These are phyloP conservation scores for Podila verticillata DNA, from an alignment of 192 early-diverging fungal genomes.

Conservation along the genomic window DNA sequence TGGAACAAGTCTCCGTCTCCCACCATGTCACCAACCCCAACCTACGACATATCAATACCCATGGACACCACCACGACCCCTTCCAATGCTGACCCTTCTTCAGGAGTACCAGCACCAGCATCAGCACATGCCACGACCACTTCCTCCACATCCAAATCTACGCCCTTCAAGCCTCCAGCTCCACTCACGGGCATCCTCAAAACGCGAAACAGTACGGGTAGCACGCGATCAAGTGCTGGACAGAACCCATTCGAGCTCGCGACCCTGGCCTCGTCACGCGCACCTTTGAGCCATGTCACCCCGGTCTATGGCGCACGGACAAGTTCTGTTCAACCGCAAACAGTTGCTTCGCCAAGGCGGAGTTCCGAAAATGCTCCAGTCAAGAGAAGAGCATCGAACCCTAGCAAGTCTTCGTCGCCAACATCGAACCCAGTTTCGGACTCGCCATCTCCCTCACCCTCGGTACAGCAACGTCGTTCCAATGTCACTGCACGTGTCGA, in stretches of 20 bases:
- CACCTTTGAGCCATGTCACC: not conserved
- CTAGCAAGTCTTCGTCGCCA: not conserved
- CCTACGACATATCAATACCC: not conserved
- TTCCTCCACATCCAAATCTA: not conserved
- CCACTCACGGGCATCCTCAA: slow-evolving; percentile 39
- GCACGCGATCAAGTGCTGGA: slow-evolving; percentile 18
- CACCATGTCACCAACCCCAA: not conserved
- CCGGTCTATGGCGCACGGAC: slow-evolving; percentile 28
- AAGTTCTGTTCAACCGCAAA: slow-evolving; percentile 15
- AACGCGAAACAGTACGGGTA: slow-evolving; percentile 24
- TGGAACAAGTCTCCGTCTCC: slow-evolving; percentile 1
- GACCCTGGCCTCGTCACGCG: not conserved
- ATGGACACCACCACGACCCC: not conserved
- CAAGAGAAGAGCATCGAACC: slow-evolving; percentile 14
- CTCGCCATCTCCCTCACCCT: slow-evolving; percentile 12
- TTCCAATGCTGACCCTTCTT: not conserved
- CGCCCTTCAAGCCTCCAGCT: not conserved
- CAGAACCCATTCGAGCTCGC: slow-evolving; percentile 29
- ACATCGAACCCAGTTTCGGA: not conserved
- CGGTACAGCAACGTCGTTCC: slow-evolving; percentile 26
- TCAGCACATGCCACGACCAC: slow-evolving; percentile 1
- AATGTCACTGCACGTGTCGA: slow-evolving; percentile 40
- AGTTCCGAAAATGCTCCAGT: slow-evolving; percentile 7
- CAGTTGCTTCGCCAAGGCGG: slow-evolving; percentile 1
- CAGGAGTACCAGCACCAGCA: not conserved